Evolutionary conservation across 176 grass and related monocot genomes (phyloP).

Genomic region (Echinochloa phyllopogon): DNA sequence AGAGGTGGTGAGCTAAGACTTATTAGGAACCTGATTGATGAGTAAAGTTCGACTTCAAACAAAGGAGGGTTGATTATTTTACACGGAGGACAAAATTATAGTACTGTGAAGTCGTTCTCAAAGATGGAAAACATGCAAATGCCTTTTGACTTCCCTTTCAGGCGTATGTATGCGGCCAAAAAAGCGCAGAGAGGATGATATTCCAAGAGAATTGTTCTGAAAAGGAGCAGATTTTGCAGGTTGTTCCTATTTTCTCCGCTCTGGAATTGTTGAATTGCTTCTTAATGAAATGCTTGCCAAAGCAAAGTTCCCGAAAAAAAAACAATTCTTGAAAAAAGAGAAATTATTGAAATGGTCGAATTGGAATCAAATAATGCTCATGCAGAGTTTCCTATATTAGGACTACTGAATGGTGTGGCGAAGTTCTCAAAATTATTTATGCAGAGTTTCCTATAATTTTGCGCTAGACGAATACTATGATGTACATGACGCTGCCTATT

Average conservation of each 20-base stretch:
- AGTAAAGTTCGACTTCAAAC: no score
- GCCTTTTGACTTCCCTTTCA: slow-evolving; percentile 20
- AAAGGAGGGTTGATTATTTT: background rate
- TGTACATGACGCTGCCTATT: background rate
- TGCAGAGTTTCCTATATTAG: background rate
- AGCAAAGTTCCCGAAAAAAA: no score
- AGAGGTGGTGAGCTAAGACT: background rate
- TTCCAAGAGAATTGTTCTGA: slow-evolving; percentile 3
- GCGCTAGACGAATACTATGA: background rate
- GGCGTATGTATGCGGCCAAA: background rate
- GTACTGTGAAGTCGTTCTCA: slow-evolving; percentile 8
- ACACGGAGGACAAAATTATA: background rate
- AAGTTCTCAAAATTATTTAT: no score
- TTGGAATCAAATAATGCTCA: background rate
- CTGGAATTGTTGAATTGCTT: background rate
- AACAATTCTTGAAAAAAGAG: no score
- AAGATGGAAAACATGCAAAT: background rate
- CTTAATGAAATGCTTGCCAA: no score
- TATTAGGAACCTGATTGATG: background rate
- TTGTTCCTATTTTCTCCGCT: background rate
- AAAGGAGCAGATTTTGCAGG: background rate
- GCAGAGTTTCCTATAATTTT: no score
- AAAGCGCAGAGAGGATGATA: slow-evolving; percentile 4
- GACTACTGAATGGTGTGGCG: background rate
- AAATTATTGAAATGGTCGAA: background rate